A percentile compares a stretch with the other conserved stretches of the same genome.
Evolutionary conservation across 2,329 filamentous ascomycete species (phyloP).

Genomic region (Calonectria pauciramosa): DNA sequence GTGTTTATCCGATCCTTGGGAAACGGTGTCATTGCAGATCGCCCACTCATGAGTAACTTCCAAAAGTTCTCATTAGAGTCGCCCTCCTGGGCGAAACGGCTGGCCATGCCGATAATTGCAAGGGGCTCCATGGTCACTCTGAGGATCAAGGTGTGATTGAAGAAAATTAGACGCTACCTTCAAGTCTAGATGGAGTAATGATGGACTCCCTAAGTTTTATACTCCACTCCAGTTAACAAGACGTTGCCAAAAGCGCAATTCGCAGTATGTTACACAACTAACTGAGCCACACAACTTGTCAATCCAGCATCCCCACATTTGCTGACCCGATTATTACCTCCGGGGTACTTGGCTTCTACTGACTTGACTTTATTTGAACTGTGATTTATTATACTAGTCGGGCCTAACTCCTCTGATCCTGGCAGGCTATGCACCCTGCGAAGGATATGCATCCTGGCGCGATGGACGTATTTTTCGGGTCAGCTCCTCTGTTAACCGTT

Average conservation of each 20-base stretch:
- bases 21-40: conserved; percentile 13
- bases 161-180: background rate
- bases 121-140: conserved; percentile 10
- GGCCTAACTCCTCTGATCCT: background rate
- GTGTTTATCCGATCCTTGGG: conserved; percentile 16
- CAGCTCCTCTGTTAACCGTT: background rate
- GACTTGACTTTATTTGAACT: background rate
- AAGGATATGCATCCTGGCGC: background rate
- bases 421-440: background rate
- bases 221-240: background rate
- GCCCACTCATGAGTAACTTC: conserved; percentile 16
- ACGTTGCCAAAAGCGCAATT: background rate
- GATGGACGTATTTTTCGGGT: background rate
- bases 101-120: conserved; percentile 19
- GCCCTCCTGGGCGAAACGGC: conserved; percentile 14
- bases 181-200: background rate
- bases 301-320: background rate
- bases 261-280: background rate
- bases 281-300: background rate
- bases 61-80: conserved; percentile 20
- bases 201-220: conserved; percentile 5
- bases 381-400: background rate
- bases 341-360: background rate
- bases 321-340: background rate
- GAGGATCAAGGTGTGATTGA: background rate